These are phyloP conservation scores for Saccharum spontaneum DNA, from an alignment of 176 grass and related monocot genomes.

Conservation along the genomic window DNA sequence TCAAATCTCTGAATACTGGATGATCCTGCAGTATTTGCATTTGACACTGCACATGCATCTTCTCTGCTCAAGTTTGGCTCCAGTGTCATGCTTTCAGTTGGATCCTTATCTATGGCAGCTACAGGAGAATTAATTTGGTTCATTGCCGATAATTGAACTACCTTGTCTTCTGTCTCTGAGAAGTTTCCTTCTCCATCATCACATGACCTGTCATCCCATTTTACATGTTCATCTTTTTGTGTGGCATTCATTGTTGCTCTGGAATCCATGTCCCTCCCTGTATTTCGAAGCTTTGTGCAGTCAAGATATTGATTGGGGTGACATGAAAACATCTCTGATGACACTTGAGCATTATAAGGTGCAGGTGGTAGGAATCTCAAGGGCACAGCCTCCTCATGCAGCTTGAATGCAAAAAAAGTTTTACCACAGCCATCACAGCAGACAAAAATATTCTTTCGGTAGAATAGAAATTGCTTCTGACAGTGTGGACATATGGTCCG, in stretches of 20 bases:
- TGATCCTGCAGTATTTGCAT: background rate
- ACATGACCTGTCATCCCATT: background rate
- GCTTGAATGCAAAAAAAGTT: slow-evolving; percentile 38
- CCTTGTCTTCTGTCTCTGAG: slow-evolving; percentile 25
- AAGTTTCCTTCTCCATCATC: slow-evolving; percentile 15
- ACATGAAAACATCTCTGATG: slow-evolving; percentile 5
- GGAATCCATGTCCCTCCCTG: background rate
- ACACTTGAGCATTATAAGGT: slow-evolving; percentile 11
- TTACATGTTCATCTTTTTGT: background rate
- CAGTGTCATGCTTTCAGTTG: background rate
- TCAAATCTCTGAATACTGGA: background rate
- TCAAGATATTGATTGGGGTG: slow-evolving; percentile 19
- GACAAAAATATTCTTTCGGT: slow-evolving; percentile 31
- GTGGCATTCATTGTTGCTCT: background rate
- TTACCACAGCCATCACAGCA: slow-evolving; percentile 22
- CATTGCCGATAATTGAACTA: slow-evolving; percentile 17
- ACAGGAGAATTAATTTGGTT: background rate
- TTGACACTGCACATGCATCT: background rate
- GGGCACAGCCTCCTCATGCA: slow-evolving; percentile 32
- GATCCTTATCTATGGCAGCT: background rate
- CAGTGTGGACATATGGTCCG: slow-evolving; percentile 33
- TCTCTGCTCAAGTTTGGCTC: background rate
- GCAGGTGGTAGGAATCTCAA: slow-evolving; percentile 25
- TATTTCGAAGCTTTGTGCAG: background rate
- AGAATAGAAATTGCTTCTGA: slow-evolving; percentile 26